These are phyloP conservation scores for Saprolegnia diclina DNA, from an alignment of 352 stramenopile species.

Conservation along the genomic window DNA sequence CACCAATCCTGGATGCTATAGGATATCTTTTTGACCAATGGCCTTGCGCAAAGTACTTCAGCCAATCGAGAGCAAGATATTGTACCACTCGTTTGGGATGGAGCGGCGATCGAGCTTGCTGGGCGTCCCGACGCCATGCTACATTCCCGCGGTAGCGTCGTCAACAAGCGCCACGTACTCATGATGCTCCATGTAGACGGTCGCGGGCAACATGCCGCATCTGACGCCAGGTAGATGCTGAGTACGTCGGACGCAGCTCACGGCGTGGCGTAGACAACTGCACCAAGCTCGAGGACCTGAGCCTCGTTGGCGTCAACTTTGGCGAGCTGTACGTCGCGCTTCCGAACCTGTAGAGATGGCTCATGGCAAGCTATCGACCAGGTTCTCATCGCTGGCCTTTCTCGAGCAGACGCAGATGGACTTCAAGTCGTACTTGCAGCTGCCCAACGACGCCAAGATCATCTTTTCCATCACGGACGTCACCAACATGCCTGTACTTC, in stretches of 20 bases:
- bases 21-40: not conserved
- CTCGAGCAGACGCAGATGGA: constrained; percentile 36
- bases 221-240: constrained; percentile 47
- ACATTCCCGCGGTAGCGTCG: constrained; percentile 39
- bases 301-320: constrained; percentile 57
- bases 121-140: constrained; percentile 49
- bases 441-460: constrained; percentile 38
- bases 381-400: constrained; percentile 35
- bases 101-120: constrained; percentile 1
- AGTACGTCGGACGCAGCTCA: not conserved
- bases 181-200: constrained; percentile 29
- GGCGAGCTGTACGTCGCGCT: constrained; percentile 53
- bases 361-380: constrained; percentile 29
- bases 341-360: constrained; percentile 10
- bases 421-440: constrained; percentile 50
- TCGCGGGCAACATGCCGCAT: constrained; percentile 62
- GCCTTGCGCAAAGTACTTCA: not conserved
- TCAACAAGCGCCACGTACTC: not conserved
- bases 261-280: constrained; percentile 45
- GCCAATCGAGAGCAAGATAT: not conserved
- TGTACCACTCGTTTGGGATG: constrained; percentile 13
- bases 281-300: constrained; percentile 50
- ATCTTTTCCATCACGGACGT: constrained; percentile 71
- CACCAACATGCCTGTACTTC: constrained; percentile 33
- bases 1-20: not conserved